A percentile compares a stretch with the other conserved stretches of the same genome.
Conservation (phyloP, 73 alveolate genomes). For the Paramecium octaurelia region DNA sequence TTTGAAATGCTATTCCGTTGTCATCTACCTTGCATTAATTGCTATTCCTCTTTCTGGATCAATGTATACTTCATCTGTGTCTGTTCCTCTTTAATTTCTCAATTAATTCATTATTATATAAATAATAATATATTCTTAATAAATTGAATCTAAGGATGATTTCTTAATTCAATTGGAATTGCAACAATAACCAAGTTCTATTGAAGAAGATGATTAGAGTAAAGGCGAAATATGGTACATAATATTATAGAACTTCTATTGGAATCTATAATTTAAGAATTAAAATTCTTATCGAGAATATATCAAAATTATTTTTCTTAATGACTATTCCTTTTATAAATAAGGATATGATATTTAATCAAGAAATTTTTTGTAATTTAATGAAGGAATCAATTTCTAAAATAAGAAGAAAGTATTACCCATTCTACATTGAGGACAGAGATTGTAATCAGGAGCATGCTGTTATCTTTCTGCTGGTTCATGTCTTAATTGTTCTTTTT, state of each 20-base stretch:
- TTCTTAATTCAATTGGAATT: no score
- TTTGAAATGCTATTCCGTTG: background rate
- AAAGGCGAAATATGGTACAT: no score
- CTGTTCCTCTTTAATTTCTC: background rate
- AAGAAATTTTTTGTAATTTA: background rate
- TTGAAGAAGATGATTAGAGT: no score
- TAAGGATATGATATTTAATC: background rate
- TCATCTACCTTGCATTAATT: background rate
- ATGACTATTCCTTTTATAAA: background rate
- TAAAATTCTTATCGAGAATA: no score
- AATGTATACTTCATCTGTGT: background rate
- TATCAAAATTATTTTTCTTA: background rate
- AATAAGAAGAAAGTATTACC: background rate
- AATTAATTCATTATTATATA: background rate
- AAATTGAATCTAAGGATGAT: background rate
- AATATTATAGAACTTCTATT: no score
- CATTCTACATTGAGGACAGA: slow-evolving; percentile 38
- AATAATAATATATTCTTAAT: background rate
- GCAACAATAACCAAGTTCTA: no score
- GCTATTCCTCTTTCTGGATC: slow-evolving; percentile 48
- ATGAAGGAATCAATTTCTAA: slow-evolving; percentile 26
- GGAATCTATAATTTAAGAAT: no score
- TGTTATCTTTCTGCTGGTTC: background rate
- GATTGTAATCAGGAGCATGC: slow-evolving; percentile 2
- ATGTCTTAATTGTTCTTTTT: background rate